phyloP scores from a whole-genome alignment of 140 eudicot species.

The Oenanthe javanica region DNA sequence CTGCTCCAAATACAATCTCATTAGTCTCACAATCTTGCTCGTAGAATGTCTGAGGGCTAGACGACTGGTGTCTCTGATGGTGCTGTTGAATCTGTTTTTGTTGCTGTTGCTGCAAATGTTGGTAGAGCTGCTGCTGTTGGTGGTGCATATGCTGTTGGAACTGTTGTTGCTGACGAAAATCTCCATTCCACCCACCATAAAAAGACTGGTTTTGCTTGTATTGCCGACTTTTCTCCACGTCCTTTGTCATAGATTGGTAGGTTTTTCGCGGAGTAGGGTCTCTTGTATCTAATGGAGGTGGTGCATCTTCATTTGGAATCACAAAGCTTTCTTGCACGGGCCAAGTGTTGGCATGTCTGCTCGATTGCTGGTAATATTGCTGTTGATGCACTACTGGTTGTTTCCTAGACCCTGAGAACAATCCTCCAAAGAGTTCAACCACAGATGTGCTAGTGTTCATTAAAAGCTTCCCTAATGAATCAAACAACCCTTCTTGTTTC shows the following conservation, averaged over 20 bases:
- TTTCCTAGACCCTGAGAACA: conserved; percentile 36
- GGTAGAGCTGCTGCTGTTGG: conserved; percentile 34
- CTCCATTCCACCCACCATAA: conserved; percentile 32
- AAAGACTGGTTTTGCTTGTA: conserved; percentile 45
- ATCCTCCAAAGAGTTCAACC: conserved; percentile 42
- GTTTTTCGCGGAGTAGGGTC: conserved; percentile 36
- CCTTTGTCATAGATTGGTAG: conserved; percentile 27
- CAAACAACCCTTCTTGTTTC: conserved; percentile 54
- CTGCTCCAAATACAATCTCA: conserved; percentile 90
- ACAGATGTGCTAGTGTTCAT: conserved; percentile 43
- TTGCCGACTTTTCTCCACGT: conserved; percentile 44
- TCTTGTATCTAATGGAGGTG: conserved; percentile 58
- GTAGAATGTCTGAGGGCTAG: conserved; percentile 47
- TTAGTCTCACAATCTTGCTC: conserved; percentile 58
- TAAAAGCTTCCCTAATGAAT: conserved; percentile 50
- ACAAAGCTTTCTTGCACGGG: conserved; percentile 76
- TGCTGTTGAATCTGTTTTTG: conserved; percentile 40
- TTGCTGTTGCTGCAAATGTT: conserved; percentile 39
- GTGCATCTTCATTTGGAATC: conserved; percentile 55
- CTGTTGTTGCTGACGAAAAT: conserved; percentile 41
- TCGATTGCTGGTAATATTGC: conserved; percentile 44
- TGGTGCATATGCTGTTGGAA: conserved; percentile 33
- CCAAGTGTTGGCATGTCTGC: conserved; percentile 43
- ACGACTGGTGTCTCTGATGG: conserved; percentile 49
- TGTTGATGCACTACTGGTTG: conserved; percentile 31